Base-by-base conservation (phyloP, 305 asterid genomes). In the Plantago coronopus region DNA sequence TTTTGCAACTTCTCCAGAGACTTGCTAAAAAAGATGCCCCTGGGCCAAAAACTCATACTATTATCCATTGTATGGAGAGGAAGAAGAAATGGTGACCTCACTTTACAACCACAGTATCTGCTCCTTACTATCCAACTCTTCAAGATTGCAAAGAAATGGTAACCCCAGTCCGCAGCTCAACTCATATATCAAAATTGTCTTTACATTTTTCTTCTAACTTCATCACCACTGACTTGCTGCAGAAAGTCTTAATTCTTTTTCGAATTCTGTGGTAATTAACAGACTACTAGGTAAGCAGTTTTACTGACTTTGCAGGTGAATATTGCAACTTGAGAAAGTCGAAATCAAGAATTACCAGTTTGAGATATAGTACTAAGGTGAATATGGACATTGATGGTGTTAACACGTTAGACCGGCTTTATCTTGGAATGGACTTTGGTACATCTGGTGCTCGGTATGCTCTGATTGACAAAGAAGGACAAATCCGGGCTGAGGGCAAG, bases 401-500 rank as follows among this genome's bases (percentile, higher is more conserved):
- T 57, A 70, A 73, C 64, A 65, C 13, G 5, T 80, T 64, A 66
- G 73, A 75, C 64, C 59, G 62, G 71, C 89, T 88, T 62, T 91
- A 88, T 79, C 91, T 91, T 37, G 98, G 98, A 40, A 84, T 91
- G 95, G 96, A 91, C 59, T 91, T 91, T 64, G 98, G 98, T 59
- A 91, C 98, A 7, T 88, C 98, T 12, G 98, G 98, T 64, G 98
- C 96, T 69, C 88, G 96, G 38, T 88, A 76, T 63, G 79, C 91
- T 55, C 57, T 88, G 63, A 84, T 91, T 63, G 87, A 86, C 64
- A 65, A 72, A 49, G 79, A 79, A 61, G 94, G 91, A 49, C 31
- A 29, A 23, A 72, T 88, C 43, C 80, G 17, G 31, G 86, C 88
- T 7, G 84, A 86, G 69, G 98, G 95, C 13, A 91, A 88, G 79